Percentiles rank a stretch among this genome's conserved stretches.
These are phyloP conservation scores for Sphaerobolus stellatus DNA, from an alignment of 1,284 basidiomycete species.

Conservation along the genomic window DNA sequence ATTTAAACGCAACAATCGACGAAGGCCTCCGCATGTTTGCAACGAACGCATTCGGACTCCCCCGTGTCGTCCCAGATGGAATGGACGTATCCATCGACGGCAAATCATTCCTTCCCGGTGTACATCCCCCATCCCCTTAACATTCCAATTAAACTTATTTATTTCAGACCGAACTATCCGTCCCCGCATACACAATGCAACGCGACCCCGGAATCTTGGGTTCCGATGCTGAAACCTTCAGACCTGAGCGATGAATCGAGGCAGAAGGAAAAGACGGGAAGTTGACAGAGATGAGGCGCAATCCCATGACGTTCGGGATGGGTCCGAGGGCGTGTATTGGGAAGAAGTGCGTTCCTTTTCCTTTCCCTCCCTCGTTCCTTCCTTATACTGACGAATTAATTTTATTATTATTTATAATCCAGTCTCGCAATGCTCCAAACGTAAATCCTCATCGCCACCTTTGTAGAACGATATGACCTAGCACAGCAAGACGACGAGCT, in stretches of 20 bases:
- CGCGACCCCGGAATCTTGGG: conserved; percentile 46
- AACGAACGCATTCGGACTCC: conserved; percentile 14
- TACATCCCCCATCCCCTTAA: conserved; percentile 21
- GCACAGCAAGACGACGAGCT: conserved; percentile 8
- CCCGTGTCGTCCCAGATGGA: conserved; percentile 7
- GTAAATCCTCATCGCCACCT: conserved; percentile 28
- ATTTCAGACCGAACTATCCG: conserved; percentile 31
- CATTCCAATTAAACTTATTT: too few relatives aligned
- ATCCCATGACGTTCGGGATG: conserved; percentile 29
- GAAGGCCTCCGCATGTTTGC: conserved; percentile 14
- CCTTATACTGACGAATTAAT: too few relatives aligned
- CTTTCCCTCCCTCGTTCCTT: too few relatives aligned
- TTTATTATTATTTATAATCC: too few relatives aligned
- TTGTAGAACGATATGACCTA: conserved; percentile 30
- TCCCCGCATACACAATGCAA: conserved; percentile 46
- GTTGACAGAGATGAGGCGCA: conserved; percentile 19
- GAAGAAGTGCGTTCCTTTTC: conserved; percentile 13
- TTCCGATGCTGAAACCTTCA: conserved; percentile 42
- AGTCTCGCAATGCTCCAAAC: conserved; percentile 29
- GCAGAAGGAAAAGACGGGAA: conserved; percentile 2
- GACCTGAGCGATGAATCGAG: conserved; percentile 49
- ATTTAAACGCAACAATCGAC: conserved; percentile 14
- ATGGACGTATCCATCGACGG: conserved; percentile 23
- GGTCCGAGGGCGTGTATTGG: conserved; percentile 25
- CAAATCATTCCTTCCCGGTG: conserved; percentile 26